Evolutionary conservation across 2,329 filamentous ascomycete species (phyloP), one percentile per base, ranked within the genome.

Genomic region (Cladorrhinum sp.): DNA sequence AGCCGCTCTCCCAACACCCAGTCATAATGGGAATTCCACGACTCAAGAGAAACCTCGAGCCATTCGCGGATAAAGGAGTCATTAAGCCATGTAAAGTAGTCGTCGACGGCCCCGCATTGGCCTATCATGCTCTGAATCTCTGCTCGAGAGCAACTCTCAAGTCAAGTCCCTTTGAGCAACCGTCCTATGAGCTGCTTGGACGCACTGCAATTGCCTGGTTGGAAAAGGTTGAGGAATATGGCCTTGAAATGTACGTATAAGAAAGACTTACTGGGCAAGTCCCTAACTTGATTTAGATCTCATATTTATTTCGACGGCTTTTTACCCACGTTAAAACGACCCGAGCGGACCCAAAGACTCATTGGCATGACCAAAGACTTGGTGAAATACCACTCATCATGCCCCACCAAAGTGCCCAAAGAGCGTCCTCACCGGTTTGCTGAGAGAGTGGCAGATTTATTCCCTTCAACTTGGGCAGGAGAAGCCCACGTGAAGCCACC

Each of bases 291-390:
- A 53, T 65, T 24, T 63, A 72, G 32, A 7, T 45, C 32, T 55
- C 10, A 29, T 51, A 89, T 97, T 57, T 92, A 89, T 71, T 97
- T 98, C 68, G 93, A 98, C 72, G 92, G 92, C 13, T 87, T 85
- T 59, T 79, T 98, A 1, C 93, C 93, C 0, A 61, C 72, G 0
- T 73, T 78, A 3, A 96, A 96, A 71, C 79, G 81, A 32, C 71
- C 76, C 0, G 84, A 85, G 6, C 83, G 92, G 3, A 75, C 87
- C 55, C 73, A 81, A 9, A 81, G 92, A 32, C 78, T 90, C 36
- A 77, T 85, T 54, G 80, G 78, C 20, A 83, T 79, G 22, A 83
- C 88, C 7, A 74, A 76, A 3, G 79, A 83, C 22, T 75, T 93
- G 22, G 79, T 81, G 41, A 72, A 74, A 2, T 78, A 82, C 51